Conservation (phyloP, 1,284 basidiomycete genomes). For the Ceratobasidium sp. region DNA sequence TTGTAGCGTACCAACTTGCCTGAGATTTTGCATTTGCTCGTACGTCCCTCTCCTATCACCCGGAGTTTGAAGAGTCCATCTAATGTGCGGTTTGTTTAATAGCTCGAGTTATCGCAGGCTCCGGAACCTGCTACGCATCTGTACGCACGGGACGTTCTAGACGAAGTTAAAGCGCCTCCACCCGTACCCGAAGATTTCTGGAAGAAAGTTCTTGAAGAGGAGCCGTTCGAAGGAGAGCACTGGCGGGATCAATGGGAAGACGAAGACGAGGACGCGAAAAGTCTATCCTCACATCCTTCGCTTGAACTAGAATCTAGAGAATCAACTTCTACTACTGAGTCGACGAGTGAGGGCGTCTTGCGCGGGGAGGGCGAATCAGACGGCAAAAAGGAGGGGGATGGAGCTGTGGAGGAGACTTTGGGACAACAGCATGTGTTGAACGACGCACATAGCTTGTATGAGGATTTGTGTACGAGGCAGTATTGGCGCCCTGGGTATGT, state of each 20-base stretch:
- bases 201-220: slow-evolving; percentile 71
- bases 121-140: slow-evolving; percentile 64
- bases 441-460: slow-evolving; percentile 38
- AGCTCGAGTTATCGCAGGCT: slow-evolving; percentile 71
- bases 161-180: slow-evolving; percentile 64
- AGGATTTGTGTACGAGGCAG: slow-evolving; percentile 41
- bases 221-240: slow-evolving; percentile 52
- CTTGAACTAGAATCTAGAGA: slow-evolving; percentile 34
- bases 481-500: slow-evolving; percentile 47
- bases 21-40: slow-evolving; percentile 77
- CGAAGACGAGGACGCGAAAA: slow-evolving; percentile 32
- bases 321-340: slow-evolving; percentile 19
- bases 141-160: slow-evolving; percentile 67
- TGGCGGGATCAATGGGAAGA: slow-evolving; percentile 47
- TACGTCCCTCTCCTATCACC: slow-evolving; percentile 56
- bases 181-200: slow-evolving; percentile 50
- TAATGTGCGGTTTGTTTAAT: slow-evolving; percentile 27
- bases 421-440: slow-evolving; percentile 30
- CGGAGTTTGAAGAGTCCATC: slow-evolving; percentile 5
- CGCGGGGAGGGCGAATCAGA: neutral
- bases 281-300: slow-evolving; percentile 42
- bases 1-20: slow-evolving; percentile 67
- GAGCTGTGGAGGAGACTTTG: neutral
- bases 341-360: slow-evolving; percentile 11
- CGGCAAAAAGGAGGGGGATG: neutral